Percentiles rank a stretch among this genome's conserved stretches.
phyloP scores from a whole-genome alignment of 148 eudicot species.

The Heliosperma pusillum region DNA sequence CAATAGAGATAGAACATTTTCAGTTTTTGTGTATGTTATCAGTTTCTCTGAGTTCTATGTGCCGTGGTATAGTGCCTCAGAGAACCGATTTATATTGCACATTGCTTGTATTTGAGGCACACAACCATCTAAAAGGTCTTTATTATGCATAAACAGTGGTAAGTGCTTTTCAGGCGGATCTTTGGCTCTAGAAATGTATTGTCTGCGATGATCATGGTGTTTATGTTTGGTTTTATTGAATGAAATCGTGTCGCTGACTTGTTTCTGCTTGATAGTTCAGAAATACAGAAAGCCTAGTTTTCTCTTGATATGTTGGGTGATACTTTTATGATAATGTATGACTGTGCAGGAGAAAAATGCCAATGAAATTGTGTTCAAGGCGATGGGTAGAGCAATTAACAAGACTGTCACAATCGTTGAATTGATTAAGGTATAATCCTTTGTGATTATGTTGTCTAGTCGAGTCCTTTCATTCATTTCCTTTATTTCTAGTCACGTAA shows the following conservation, averaged over 20 bases:
- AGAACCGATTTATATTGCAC: not conserved
- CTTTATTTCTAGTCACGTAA: too few species aligned
- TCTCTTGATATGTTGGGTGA: not conserved
- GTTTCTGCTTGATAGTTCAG: not conserved
- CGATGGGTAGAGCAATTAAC: conserved; percentile 99
- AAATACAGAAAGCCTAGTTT: not conserved
- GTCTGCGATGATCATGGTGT: not conserved
- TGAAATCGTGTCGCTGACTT: not conserved
- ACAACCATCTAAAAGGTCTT: not conserved
- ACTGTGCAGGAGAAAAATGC: conserved; percentile 71
- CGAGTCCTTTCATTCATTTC: not conserved
- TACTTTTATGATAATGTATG: not conserved
- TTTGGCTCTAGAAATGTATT: not conserved
- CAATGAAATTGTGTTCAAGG: conserved; percentile 81
- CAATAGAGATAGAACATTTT: too few species aligned
- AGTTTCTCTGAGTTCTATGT: not conserved
- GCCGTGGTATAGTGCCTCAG: not conserved
- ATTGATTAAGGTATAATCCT: conserved; percentile 70
- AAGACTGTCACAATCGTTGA: conserved; percentile 97
- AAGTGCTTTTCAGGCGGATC: not conserved
- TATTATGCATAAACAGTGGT: not conserved
- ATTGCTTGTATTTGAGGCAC: not conserved
- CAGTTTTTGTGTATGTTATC: not conserved
- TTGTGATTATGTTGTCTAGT: not conserved
- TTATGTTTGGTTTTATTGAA: not conserved